Base-by-base conservation (phyloP, 1,139 yeast genomes). In the Meyerozyma guilliermondii region DNA sequence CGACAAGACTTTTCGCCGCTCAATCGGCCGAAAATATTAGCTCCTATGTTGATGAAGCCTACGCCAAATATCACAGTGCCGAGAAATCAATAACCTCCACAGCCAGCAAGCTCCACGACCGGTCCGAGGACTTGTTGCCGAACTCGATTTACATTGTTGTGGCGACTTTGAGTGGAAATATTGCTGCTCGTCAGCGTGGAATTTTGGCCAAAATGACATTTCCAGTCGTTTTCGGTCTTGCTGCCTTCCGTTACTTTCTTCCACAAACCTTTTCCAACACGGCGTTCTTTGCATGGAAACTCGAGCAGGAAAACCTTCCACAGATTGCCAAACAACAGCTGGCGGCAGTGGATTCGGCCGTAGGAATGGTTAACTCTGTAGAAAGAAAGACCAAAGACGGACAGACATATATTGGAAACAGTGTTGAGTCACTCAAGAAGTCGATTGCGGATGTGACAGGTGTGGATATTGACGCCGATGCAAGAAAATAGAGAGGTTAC, bases 111-210 rank as follows among this genome's bases (percentile, higher is more conserved):
- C 71, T 92, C 51, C 92, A 86, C 61, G 78, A 80, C 51, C 81
- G 75, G 50, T 68, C 76, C 41, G 98, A 89, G 62, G 87, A 81
- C 46, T 65, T 91, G 42, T 68, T 86, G 39, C 95, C 97, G 9
- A 88, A 87, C 46, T 66, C 83, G 5, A 66, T 87, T 23, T 89
- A 87, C 56, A 72, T 87, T 23, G 57, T 80, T 10, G 79, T 89
- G 35, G 92, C 91, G n/a, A 74, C 82, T 2, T 74, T 91, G 53
- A 70, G 94, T 4, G 98, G 97, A 41, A 78, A 87, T 24, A 81
- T 92, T 40, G 60, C 86, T 41, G 80, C 95, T 3, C 87, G 96
- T 57, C 82, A 82, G 54, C 76, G 87, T 47, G 78, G 81, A 39
- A 46, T 84, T 11, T 42, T 83, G 4, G 60, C 87, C 13, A 81